phyloP scores from a whole-genome alignment of 192 early-diverging fungal species.

The Umbelopsis sp. region DNA sequence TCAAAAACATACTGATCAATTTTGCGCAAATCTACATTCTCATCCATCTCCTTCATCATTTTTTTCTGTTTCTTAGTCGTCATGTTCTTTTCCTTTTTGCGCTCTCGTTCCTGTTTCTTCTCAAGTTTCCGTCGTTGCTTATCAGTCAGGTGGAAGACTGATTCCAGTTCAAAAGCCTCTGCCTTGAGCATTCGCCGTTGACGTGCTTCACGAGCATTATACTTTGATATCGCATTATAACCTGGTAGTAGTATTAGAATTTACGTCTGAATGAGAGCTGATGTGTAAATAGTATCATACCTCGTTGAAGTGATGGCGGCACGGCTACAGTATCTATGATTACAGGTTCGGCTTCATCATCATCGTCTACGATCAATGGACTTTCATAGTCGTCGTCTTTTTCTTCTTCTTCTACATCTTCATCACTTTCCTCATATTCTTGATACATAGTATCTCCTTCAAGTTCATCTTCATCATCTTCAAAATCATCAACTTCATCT shows the following conservation, averaged over 20 bases:
- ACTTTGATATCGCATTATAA: conserved; percentile 3
- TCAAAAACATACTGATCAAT: conserved; percentile 15
- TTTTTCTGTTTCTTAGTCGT: conserved; percentile 4
- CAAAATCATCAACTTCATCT: not conserved
- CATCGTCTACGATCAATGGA: not conserved
- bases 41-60: conserved; percentile 13
- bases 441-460: not conserved
- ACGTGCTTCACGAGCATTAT: conserved; percentile 16
- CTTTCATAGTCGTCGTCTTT: not conserved
- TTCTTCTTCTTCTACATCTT: not conserved
- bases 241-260: not conserved
- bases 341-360: not conserved
- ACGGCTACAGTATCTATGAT: not conserved
- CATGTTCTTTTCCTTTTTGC: conserved; percentile 10
- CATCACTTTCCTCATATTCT: not conserved
- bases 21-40: conserved; percentile 16
- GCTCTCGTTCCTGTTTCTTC: not conserved
- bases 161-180: conserved; percentile 2
- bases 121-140: conserved; percentile 17
- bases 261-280: not conserved
- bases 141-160: not conserved
- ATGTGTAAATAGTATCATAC: not conserved
- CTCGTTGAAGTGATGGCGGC: conserved; percentile 16
- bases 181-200: conserved; percentile 11
- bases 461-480: not conserved